Evolutionary conservation across 805 yeast genomes (phyloP).

Genomic region (Wickerhamiella alocasiicola): DNA sequence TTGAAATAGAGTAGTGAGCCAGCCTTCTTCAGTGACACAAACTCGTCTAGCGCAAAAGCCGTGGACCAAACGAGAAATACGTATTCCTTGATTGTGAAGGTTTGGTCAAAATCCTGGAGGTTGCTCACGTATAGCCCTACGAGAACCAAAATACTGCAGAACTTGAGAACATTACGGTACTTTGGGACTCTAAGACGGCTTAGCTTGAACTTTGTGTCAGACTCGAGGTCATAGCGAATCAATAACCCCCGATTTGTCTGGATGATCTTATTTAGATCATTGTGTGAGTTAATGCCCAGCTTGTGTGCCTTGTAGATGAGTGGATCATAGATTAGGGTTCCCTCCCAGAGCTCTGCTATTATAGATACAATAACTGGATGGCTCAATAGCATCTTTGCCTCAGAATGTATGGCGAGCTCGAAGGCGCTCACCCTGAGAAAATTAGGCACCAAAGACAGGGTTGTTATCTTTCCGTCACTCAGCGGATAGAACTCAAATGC

Average conservation of each 20-base stretch:
- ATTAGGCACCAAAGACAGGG: slow-evolving; percentile 18
- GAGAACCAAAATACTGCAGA: slow-evolving; percentile 25
- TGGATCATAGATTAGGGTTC: slow-evolving; percentile 34
- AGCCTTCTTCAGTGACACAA: slow-evolving; percentile 33
- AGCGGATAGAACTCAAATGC: slow-evolving; percentile 38
- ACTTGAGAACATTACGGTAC: slow-evolving; percentile 27
- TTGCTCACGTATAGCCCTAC: slow-evolving; percentile 24
- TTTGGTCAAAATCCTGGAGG: slow-evolving; percentile 16
- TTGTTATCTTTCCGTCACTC: slow-evolving; percentile 25
- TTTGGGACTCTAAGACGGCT: slow-evolving; percentile 31
- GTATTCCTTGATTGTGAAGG: slow-evolving; percentile 25
- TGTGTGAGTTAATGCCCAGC: slow-evolving; percentile 17
- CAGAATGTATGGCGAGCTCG: slow-evolving; percentile 41
- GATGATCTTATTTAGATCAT: slow-evolving; percentile 22
- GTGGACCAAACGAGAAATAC: slow-evolving; percentile 36
- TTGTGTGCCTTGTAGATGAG: slow-evolving; percentile 29
- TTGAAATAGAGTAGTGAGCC: slow-evolving; percentile 36
- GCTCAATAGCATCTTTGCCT: slow-evolving; percentile 39
- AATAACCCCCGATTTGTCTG: slow-evolving; percentile 27
- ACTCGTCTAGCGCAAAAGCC: slow-evolving; percentile 37
- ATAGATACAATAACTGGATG: slow-evolving; percentile 40
- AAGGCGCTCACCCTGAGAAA: slow-evolving; percentile 35
- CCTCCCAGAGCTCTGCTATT: slow-evolving; percentile 39
- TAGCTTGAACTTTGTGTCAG: slow-evolving; percentile 28
- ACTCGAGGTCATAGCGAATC: slow-evolving; percentile 26